Base-by-base conservation (phyloP, 2,329 filamentous ascomycete species). In the Beauveria australis region DNA sequence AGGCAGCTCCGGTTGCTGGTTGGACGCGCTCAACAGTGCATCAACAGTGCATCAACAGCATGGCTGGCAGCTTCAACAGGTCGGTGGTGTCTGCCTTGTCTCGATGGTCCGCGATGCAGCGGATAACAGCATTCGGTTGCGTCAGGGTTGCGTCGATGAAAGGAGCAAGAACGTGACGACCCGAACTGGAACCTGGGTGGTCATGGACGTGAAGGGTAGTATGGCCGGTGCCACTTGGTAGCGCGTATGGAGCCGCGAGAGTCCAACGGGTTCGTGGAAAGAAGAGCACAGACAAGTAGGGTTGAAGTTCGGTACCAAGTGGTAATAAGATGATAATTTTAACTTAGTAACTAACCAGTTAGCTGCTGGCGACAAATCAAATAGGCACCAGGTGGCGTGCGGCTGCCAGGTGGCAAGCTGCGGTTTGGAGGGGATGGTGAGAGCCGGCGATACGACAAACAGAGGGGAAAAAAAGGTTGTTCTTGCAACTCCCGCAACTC, bases 21-120 rank as follows among this genome's bases (percentile, higher is more conserved):
- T 40, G 57, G 28, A 16, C 18, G 40, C 57, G 43, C 57, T 59
- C 57, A 59, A 53, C 48, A 47, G 57, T 47, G 57, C 57, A 40
- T 59, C 57, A 59, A 59, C 48, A 59, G 57, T 47, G 57, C 57
- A 40, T 51, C n/a, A 53, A 47, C 48, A 46, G 57, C 57, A 59
- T 59, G 57, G 28, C 48, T 59, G 40, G 37, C 43, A n/a, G 26
- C 18, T 53, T 53, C 57, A 19, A 52, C 33, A 48, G 33, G 33
- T 33, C 40, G 48, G 7, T 52, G 14, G 2, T 59, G 26, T 16
- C 10, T 47, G 40, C 26, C n/a, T 51, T n/a, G 3, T 14, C 12
- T 37, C n/a, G n/a, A 52, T 44, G 22, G n/a, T 14, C 26, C 24
- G n/a, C 48, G 26, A 52, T n/a, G 47, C 48, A 30, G 48, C 57